A percentile compares a stretch with the other conserved stretches of the same genome.
phyloP scores from a whole-genome alignment of 192 early-diverging fungal species.

The Gryganskiella cystojenkinii region DNA sequence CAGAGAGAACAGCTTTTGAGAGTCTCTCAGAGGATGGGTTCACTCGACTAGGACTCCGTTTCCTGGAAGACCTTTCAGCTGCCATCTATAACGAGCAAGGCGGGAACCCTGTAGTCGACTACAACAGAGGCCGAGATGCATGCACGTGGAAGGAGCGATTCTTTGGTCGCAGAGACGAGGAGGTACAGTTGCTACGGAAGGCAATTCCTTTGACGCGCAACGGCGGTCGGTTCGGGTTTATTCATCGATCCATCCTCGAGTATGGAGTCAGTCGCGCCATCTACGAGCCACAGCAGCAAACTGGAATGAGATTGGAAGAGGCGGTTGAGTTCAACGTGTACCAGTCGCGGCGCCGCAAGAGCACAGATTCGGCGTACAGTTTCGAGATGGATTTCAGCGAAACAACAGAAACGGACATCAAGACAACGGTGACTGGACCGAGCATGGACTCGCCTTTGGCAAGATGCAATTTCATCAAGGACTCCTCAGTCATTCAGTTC shows the following conservation, averaged over 20 bases:
- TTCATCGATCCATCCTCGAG: constrained; percentile 10
- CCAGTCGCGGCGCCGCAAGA: background rate
- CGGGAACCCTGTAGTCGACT: background rate
- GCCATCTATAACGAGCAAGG: background rate
- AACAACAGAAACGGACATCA: background rate
- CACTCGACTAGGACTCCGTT: background rate
- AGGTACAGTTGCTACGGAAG: background rate
- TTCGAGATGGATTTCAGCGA: too few species aligned
- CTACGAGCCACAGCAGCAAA: too few species aligned
- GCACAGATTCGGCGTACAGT: background rate
- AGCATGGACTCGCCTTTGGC: background rate
- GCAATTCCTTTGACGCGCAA: background rate
- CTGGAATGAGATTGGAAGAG: too few species aligned
- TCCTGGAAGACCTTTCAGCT: background rate
- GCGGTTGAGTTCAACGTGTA: too few species aligned
- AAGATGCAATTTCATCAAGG: background rate
- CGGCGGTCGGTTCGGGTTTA: background rate
- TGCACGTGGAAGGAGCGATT: background rate
- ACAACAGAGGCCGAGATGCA: background rate
- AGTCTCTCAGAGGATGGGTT: background rate
- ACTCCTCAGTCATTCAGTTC: background rate
- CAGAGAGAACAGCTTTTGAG: background rate
- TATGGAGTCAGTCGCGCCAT: constrained; percentile 1
- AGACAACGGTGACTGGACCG: too few species aligned
- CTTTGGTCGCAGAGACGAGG: background rate